A percentile compares a stretch with the other conserved stretches of the same genome.
These are phyloP conservation scores for Starmerella etchellsii DNA, from an alignment of 805 yeast genomes.

Conservation along the genomic window DNA sequence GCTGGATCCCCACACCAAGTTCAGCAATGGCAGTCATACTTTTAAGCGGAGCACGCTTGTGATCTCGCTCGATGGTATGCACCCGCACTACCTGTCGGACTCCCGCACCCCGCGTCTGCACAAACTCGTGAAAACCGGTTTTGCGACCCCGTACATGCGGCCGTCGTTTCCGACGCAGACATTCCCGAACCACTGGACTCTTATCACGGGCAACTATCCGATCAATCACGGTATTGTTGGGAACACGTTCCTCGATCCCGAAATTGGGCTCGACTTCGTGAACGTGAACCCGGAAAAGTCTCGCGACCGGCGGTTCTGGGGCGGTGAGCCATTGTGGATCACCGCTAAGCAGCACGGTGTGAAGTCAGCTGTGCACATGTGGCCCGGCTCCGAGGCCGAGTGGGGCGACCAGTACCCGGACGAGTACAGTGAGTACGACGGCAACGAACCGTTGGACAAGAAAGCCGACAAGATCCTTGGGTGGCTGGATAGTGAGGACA, in stretches of 20 bases:
- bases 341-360: constrained; percentile 56
- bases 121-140: constrained; percentile 40
- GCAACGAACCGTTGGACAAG: constrained; percentile 42
- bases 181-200: constrained; percentile 84
- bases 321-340: constrained; percentile 82
- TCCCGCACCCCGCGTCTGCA: constrained; percentile 60
- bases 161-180: constrained; percentile 86
- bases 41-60: constrained; percentile 71
- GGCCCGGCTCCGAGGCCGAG: constrained; percentile 85
- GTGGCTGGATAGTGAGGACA: constrained; percentile 48
- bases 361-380: constrained; percentile 75
- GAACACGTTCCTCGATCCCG: constrained; percentile 62
- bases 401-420: constrained; percentile 39
- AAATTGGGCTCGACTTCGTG: constrained; percentile 41
- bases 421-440: constrained; percentile 52
- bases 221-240: constrained; percentile 79
- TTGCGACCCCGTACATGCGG: constrained; percentile 62
- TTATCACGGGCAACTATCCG: constrained; percentile 78
- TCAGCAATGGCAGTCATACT: constrained; percentile 48
- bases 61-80: constrained; percentile 78
- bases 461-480: constrained; percentile 47
- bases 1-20: constrained; percentile 3
- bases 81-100: constrained; percentile 68
- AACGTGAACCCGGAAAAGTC: constrained; percentile 46
- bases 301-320: constrained; percentile 58